Evolutionary conservation across 2,329 filamentous ascomycete genomes (phyloP).

Genomic region (Cladophialophora psammophila): DNA sequence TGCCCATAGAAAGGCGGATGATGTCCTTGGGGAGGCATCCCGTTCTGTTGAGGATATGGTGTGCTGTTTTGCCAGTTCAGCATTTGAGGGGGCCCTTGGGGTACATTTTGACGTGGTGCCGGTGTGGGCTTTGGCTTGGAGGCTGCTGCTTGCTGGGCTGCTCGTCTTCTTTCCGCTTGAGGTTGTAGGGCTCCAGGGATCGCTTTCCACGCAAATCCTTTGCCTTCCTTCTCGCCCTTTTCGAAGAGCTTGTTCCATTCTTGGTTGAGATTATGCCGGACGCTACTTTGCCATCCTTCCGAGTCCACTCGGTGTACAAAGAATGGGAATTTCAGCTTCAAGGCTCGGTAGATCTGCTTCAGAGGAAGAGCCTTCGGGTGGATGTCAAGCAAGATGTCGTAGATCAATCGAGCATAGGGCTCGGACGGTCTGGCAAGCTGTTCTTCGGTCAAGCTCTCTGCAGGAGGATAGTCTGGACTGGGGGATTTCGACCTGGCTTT

Average conservation of each 20-base stretch:
- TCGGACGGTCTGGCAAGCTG: constrained; percentile 68
- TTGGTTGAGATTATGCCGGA: constrained; percentile 68
- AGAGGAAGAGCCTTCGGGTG: constrained; percentile 66
- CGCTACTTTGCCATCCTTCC: constrained; percentile 71
- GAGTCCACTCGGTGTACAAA: constrained; percentile 68
- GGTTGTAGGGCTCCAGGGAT: constrained; percentile 54
- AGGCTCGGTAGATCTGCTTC: constrained; percentile 70
- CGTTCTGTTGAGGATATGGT: constrained; percentile 35
- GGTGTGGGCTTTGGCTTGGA: constrained; percentile 38
- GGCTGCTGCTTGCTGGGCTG: constrained; percentile 34
- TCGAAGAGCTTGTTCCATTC: constrained; percentile 63
- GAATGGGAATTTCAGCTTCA: constrained; percentile 69
- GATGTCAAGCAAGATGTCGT: constrained; percentile 63
- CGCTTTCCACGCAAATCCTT: constrained; percentile 70
- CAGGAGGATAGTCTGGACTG: constrained; percentile 67
- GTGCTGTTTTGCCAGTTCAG: constrained; percentile 39
- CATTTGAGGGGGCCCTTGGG: constrained; percentile 33
- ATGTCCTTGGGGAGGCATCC: constrained; percentile 32
- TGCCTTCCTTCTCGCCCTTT: constrained; percentile 67
- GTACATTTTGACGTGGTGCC: constrained; percentile 29
- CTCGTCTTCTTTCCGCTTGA: constrained; percentile 37
- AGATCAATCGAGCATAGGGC: constrained; percentile 70
- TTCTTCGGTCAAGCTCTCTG: constrained; percentile 67
- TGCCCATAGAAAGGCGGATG: constrained; percentile 34
- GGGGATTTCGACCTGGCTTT: constrained; percentile 60